Base-by-base conservation (phyloP, 768 basidiomycete genomes). In the Gymnopilus dilepis region DNA sequence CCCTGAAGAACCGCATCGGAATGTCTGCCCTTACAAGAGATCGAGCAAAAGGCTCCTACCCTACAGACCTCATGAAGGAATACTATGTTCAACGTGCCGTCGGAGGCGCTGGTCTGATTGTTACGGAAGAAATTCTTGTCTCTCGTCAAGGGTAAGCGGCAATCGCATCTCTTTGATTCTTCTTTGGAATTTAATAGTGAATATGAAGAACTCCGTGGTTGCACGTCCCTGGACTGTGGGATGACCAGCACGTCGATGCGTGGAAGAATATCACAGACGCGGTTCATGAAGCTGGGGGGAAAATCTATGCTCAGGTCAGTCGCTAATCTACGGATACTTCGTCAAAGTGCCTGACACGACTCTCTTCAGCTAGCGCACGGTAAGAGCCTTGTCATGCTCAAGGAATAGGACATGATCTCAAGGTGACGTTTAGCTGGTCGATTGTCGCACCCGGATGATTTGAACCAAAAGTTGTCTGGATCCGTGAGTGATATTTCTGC, bases 241-340 rank as follows among this genome's bases (percentile, higher is more conserved):
- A 69, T 60, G 63, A 73, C 9, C 77, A 79, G 31, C 82, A 84
- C 60, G 72, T 80, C 9, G 63, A 65, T 17, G 81, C 69, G 3
- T 84, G 83, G 82, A 81, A 77, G 61, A 77, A 74, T 48, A 72
- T 86, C 51, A 78, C 75, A 0, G 80, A 81, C 50, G 76, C 75
- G 1, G 81, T 86, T 7, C 84, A 86, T 64, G 66, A 69, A 7
- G 79, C 77, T 37, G 81, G 80, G 7, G 75, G 78, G 6, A 63
- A 72, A 24, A 81, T 85, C 19, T 82, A 81, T 47, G 68, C 71
- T 45, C 85, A 86, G 75, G 52, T 63, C 24, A 45, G 28, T 24
- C 13, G 12, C 17, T 30, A 3, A 5, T 4, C 5, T n/a, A 9
- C 8, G 5, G 6, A 17, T 17, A 21, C 15, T 17, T 1, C n/a